Evolutionary conservation across 352 stramenopile species (phyloP).

Genomic region (Phytophthora agathidicida): DNA sequence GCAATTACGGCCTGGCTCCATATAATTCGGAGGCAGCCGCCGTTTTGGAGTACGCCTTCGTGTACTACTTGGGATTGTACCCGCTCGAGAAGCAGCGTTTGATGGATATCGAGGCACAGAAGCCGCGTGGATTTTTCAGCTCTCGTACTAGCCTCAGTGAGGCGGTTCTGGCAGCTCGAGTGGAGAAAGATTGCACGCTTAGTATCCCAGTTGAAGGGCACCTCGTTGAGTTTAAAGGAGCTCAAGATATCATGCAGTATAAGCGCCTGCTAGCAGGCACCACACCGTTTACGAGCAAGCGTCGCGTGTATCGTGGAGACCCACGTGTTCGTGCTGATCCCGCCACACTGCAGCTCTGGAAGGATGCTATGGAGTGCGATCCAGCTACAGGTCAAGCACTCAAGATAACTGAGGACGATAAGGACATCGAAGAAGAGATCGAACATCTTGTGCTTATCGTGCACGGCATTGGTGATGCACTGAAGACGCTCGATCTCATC

Average conservation of each 20-base stretch:
- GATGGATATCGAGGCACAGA: slow-evolving; percentile 51
- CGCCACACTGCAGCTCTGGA: slow-evolving; percentile 61
- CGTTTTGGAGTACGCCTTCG: slow-evolving; percentile 66
- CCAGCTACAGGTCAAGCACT: slow-evolving; percentile 29
- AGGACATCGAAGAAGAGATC: slow-evolving; percentile 78
- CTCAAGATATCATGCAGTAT: slow-evolving; percentile 85
- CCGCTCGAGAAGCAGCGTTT: slow-evolving; percentile 66
- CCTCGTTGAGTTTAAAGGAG: slow-evolving; percentile 83
- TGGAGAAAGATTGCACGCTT: slow-evolving; percentile 59
- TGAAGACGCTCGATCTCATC: slow-evolving; percentile 88
- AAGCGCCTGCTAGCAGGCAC: slow-evolving; percentile 76
- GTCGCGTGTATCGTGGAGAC: slow-evolving; percentile 77
- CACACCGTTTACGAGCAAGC: slow-evolving; percentile 83
- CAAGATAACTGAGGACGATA: slow-evolving; percentile 56
- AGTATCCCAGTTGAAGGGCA: slow-evolving; percentile 80
- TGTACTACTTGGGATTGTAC: slow-evolving; percentile 79
- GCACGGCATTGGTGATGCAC: slow-evolving; percentile 89
- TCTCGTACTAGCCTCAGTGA: slow-evolving; percentile 38
- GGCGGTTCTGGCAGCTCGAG: slow-evolving; percentile 29
- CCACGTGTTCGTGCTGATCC: slow-evolving; percentile 69
- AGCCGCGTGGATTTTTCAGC: slow-evolving; percentile 55
- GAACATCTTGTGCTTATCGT: slow-evolving; percentile 90
- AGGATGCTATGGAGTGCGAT: slow-evolving; percentile 55
- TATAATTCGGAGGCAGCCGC: slow-evolving; percentile 63
- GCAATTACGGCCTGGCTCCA: slow-evolving; percentile 84